Conservation (phyloP, 352 stramenopile species). For the Elongisporangium prolatum region DNA sequence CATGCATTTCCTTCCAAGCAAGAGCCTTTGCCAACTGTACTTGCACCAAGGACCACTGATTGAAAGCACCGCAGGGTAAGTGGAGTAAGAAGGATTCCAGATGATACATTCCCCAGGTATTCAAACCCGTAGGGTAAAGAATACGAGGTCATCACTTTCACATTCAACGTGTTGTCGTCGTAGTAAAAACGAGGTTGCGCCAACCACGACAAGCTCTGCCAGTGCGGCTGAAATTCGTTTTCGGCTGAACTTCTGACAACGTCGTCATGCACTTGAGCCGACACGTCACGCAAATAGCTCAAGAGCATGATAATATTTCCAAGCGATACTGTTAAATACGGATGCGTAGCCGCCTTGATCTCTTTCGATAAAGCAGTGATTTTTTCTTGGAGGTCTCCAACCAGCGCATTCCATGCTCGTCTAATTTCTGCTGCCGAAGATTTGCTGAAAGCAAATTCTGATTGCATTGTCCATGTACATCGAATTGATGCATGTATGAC, state of each 20-base stretch:
- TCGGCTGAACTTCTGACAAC: slow-evolving; percentile 11
- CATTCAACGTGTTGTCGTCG: slow-evolving; percentile 38
- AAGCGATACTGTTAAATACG: slow-evolving; percentile 26
- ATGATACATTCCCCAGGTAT: slow-evolving; percentile 50
- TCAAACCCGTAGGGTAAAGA: slow-evolving; percentile 63
- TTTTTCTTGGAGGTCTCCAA: slow-evolving; percentile 24
- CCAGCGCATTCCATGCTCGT: slow-evolving; percentile 25
- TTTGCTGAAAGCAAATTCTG: slow-evolving; percentile 32
- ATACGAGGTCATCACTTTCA: slow-evolving; percentile 45
- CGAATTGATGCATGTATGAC: slow-evolving; percentile 48
- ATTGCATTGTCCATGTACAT: slow-evolving; percentile 53
- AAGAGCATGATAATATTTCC: slow-evolving; percentile 48
- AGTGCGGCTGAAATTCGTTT: slow-evolving; percentile 4
- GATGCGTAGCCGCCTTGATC: slow-evolving; percentile 37
- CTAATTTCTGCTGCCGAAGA: neutral
- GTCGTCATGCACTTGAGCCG: slow-evolving; percentile 21
- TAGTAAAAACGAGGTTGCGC: slow-evolving; percentile 66
- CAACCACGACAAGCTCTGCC: slow-evolving; percentile 42
- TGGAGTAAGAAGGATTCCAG: slow-evolving; percentile 37
- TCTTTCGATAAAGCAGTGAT: slow-evolving; percentile 34
- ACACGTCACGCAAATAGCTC: slow-evolving; percentile 51
- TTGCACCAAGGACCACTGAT: slow-evolving; percentile 33
- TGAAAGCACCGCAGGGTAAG: slow-evolving; percentile 65
- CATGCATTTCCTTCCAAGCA: slow-evolving; percentile 31
- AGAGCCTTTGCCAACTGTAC: slow-evolving; percentile 29